Evolutionary conservation across 179 eudicot genomes (phyloP), one percentile per base, ranked within the genome.

Genomic region (Gypsophila paniculata): DNA sequence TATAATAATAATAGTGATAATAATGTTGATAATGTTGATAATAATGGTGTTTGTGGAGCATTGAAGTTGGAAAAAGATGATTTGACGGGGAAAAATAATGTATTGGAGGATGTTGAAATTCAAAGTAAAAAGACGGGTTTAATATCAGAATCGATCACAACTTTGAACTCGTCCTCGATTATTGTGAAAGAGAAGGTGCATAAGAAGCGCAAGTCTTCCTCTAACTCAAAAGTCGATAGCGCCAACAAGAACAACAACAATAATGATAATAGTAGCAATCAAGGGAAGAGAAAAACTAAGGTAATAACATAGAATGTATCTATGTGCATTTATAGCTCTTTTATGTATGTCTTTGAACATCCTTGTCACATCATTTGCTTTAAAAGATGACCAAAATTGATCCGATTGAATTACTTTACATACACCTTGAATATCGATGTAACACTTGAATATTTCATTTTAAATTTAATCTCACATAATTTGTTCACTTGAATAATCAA

Each of bases 201-300:
- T 49, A 81, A 77, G 62, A 87, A 69, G 72, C 72, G 53, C 13
- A 69, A 86, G 74, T 77, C 89, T 14, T 75, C 78, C 0, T 81
- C 83, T 11, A 72, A 73, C 14, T 17, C 46, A 0, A 78, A 78
- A 64, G 54, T 73, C 3, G 84, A 84, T 66, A 81, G 54, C 21
- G 66, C 11, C 68, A 72, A 61, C 18, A 52, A 34, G 11, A 81
- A 17, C 67, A 76, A 42, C 13, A 23, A 57, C 11, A 77, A 13
- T 12, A 34, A 42, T 44, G 23, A 61, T 25, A 49, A 69, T 69
- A n/a, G 49, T 34, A 66, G 72, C 66, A 64, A 79, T 55, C 83
- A 82, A 22, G 89, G 89, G 12, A 91, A 89, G 77, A 82, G 91
- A 38, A 91, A 91, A 80, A 82, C 90, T 2, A 91, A 91, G 97